These are phyloP conservation scores for Penicillium ucsense DNA, from an alignment of 495 filamentous ascomycete species.

Conservation along the genomic window DNA sequence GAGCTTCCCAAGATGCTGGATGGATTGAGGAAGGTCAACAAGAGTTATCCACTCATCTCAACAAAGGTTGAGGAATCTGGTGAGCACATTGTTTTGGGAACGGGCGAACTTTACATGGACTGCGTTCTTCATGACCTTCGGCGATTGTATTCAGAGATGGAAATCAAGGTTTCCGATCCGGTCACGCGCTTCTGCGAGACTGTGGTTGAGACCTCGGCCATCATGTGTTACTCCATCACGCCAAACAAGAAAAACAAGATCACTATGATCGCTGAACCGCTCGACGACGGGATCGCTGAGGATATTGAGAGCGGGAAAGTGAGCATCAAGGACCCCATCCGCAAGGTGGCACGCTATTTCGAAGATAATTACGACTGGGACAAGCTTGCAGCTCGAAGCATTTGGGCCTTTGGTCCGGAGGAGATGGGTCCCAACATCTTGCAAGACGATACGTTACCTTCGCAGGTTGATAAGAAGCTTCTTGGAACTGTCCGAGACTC, in stretches of 20 bases:
- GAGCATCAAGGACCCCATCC: conserved; percentile 83
- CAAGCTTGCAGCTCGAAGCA: conserved; percentile 82
- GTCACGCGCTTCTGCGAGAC: conserved; percentile 98
- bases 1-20: conserved; percentile 99
- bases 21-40: conserved; percentile 91
- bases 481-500: conserved; percentile 82
- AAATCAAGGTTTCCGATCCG: conserved; percentile 95
- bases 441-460: conserved; percentile 90
- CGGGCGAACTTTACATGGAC: conserved; percentile 97
- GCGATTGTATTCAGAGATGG: conserved; percentile 94
- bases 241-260: conserved; percentile 99
- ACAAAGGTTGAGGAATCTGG: conserved; percentile 99
- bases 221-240: conserved; percentile 95
- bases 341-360: conserved; percentile 92
- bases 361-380: conserved; percentile 98
- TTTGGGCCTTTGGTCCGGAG: conserved; percentile 98
- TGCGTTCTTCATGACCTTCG: conserved; percentile 95
- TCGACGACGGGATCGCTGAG: conserved; percentile 89
- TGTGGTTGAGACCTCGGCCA: conserved; percentile 92
- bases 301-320: conserved; percentile 91
- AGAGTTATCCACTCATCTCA: conserved; percentile 87
- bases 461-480: conserved; percentile 80
- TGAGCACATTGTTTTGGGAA: conserved; percentile 90
- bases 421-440: conserved; percentile 93
- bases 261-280: conserved; percentile 92